Evolutionary conservation across 2,329 filamentous ascomycete species (phyloP), one percentile per base, ranked within the genome.

Genomic region (Claviceps fusiformis): DNA sequence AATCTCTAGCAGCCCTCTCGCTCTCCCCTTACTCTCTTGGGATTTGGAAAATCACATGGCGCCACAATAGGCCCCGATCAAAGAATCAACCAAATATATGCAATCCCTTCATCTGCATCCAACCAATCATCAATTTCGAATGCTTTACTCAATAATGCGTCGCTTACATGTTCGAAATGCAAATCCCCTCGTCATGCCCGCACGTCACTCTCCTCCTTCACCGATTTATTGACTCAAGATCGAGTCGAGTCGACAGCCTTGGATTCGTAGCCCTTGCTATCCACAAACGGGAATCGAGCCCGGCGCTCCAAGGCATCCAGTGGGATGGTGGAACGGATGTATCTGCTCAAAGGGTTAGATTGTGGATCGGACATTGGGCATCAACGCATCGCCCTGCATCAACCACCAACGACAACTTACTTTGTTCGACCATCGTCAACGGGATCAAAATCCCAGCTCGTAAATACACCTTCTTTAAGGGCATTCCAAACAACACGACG

Each of bases 381-480:
- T 29, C 9, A 33, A 24, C 2, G 35, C 13, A 33, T 47, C 35
- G 43, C 35, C 47, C 31, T 24, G 13, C 41, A 43, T 35, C n/a
- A 51, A 41, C 24, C 35, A 37, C 35, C 17, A 49, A 19, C 6
- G 9, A 31, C 24, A 11, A 71, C 77, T 70, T 72, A 83, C 76
- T 85, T 86, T 60, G 81, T 75, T 50, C 77, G 73, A 31, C 84
- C 86, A 63, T 88, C 81, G 60, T 87, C 82, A 3, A 77, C 71
- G 0, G 89, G 89, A 71, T 91, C 80, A 70, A 86, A 87, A 70
- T 96, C 91, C 91, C 91, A 96, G 66, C 83, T 80, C 44, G 87
- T 86, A 62, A 88, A 89, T 41, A 75, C 75, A 55, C 90, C 91
- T 68, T 84, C 72, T 66, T 82, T 87, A 59, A 96, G 75, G 0